Evolutionary conservation across 2,329 filamentous ascomycete genomes (phyloP).

Genomic region (Paradendryphiella salina): DNA sequence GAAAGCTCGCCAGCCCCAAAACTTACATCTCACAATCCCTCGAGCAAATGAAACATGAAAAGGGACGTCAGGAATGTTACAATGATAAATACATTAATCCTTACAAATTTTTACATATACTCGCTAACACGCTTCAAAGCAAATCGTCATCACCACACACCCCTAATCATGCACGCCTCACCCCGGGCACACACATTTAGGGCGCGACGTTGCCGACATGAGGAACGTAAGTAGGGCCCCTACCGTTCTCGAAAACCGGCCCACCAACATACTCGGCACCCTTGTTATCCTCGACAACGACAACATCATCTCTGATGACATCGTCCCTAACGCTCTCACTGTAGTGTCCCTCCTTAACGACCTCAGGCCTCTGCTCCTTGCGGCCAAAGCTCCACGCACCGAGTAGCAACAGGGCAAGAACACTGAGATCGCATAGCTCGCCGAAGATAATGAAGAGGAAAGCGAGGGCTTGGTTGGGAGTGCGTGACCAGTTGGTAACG

Average conservation of each 20-base stretch:
- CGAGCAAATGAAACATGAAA: too few species aligned
- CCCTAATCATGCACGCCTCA: too few species aligned
- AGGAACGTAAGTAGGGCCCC: not conserved
- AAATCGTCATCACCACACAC: too few species aligned
- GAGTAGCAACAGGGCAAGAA: slow-evolving; percentile 14
- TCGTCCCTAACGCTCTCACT: slow-evolving; percentile 4
- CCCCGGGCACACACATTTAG: not conserved
- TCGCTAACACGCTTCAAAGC: too few species aligned
- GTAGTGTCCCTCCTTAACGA: slow-evolving; percentile 11
- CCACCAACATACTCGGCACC: not conserved
- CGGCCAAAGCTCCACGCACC: slow-evolving; percentile 23
- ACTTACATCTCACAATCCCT: too few species aligned
- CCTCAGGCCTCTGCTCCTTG: slow-evolving; percentile 4
- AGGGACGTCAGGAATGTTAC: too few species aligned
- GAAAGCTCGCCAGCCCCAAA: too few species aligned
- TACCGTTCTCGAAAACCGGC: not conserved
- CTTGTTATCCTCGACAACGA: not conserved
- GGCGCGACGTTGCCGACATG: too few species aligned
- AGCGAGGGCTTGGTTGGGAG: slow-evolving; percentile 22
- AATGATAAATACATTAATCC: too few species aligned
- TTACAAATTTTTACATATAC: too few species aligned
- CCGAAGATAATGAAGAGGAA: slow-evolving; percentile 30
- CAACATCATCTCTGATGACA: not conserved
- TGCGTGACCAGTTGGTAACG: slow-evolving; percentile 19
- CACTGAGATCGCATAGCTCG: slow-evolving; percentile 18